Conservation (phyloP, 352 stramenopile species). For the Pythium brassicae region DNA sequence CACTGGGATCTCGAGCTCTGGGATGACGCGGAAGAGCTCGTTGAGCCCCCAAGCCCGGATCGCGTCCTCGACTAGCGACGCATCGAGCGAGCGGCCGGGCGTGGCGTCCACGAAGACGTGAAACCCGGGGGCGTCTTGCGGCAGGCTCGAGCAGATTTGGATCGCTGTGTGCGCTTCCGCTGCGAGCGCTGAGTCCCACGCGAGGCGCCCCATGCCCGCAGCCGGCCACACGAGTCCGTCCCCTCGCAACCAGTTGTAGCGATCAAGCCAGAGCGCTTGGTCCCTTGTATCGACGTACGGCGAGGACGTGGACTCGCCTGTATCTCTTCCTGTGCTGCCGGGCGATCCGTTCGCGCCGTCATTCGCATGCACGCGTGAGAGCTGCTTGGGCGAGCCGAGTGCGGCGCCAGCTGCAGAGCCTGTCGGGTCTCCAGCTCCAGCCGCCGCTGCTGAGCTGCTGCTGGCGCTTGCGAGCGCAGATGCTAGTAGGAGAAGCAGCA, state of each 20-base stretch:
- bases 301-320: not conserved
- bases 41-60: slow-evolving; percentile 13
- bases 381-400: no score
- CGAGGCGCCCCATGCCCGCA: slow-evolving; percentile 5
- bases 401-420: no score
- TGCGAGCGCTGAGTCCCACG: slow-evolving; percentile 11
- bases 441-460: no score
- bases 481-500: no score
- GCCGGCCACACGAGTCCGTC: slow-evolving; percentile 15
- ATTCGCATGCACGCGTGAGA: slow-evolving; percentile 2
- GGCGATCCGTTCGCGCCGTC: not conserved
- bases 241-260: slow-evolving; percentile 15
- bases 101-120: slow-evolving; percentile 12
- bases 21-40: slow-evolving; percentile 9
- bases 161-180: slow-evolving; percentile 7
- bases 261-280: slow-evolving; percentile 15
- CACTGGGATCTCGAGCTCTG: slow-evolving; percentile 3
- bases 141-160: slow-evolving; percentile 6
- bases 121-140: not conserved
- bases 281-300: not conserved
- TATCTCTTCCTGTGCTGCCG: not conserved
- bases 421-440: no score
- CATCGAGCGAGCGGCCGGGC: slow-evolving; percentile 8
- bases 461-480: no score
- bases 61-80: slow-evolving; percentile 10